Base-by-base conservation (phyloP, 768 basidiomycete genomes). In the Boletus vinaceobasis region DNA sequence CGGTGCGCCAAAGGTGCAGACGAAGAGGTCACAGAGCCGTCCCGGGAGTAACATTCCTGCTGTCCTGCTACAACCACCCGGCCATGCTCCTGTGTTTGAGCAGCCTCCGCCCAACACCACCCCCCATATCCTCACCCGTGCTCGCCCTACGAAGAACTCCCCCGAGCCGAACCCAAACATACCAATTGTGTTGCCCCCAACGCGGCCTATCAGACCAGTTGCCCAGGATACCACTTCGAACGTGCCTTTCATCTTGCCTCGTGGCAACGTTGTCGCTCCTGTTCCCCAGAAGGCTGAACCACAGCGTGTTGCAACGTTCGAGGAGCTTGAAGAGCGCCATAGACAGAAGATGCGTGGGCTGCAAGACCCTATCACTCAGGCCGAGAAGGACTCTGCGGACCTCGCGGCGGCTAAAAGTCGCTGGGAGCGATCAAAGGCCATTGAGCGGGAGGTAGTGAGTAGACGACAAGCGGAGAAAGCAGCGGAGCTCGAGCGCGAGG, bases 321-420 rank as follows among this genome's bases (percentile, higher is more conserved):
- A 95, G 70, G 92, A 96, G 67, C 77, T 96, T 32, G 85, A 83
- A 44, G 90, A 92, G 60, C 78, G 93, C 17, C 93, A 96, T 62
- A 82, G 89, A 46, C 85, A 89, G 73, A 90, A 91, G 73, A 80
- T 97, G 75, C 80, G 79, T 33, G 84, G 85, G 63, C 67, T 97
- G 59, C 93, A 97, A 73, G 84, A 79, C 37, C 93, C 93, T 5
- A 73, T 97, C 32, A 93, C 88, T n/a, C 79, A 83, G 60, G 86
- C 86, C 2, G 84, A 87, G 72, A 83, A 82, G 64, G 88, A 93
- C 65, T 80, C 86, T 57, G 90, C 87, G 1, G 81, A 89, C 29
- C 61, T 94, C 17, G 80, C 79, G 52, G 83, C 82, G n/a, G 93
- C 91, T 13, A 85, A 83, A 65, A 79, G 77, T 61, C 82, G 88